Conservation (phyloP, 1,284 basidiomycete species). For the Melanopsichium pennsylvanicum region DNA sequence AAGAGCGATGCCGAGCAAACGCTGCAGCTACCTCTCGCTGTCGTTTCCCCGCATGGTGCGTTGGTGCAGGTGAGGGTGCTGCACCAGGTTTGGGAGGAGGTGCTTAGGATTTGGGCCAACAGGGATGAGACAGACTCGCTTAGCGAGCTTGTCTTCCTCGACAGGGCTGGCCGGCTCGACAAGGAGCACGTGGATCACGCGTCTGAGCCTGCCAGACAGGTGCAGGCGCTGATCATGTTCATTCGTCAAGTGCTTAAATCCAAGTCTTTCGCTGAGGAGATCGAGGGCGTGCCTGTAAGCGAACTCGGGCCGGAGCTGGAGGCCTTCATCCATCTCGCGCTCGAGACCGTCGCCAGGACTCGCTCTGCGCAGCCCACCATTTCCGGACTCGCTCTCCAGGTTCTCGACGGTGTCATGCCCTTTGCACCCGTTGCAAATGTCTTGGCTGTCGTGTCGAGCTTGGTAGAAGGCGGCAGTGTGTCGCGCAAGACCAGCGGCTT, state of each 20-base stretch:
- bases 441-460: conserved; percentile 31
- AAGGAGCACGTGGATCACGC: conserved; percentile 59
- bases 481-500: conserved; percentile 40
- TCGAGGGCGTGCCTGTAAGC: conserved; percentile 12
- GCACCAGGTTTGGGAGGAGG: conserved; percentile 54
- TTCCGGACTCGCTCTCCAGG: conserved; percentile 29
- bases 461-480: conserved; percentile 34
- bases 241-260: conserved; percentile 48
- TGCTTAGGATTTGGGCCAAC: conserved; percentile 42
- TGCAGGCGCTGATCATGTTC: conserved; percentile 52
- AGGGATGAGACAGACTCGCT: conserved; percentile 39
- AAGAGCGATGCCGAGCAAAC: conserved; percentile 50
- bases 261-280: conserved; percentile 27
- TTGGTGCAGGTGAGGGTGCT: conserved; percentile 71
- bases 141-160: conserved; percentile 53
- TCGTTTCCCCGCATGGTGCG: conserved; percentile 71
- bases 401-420: conserved; percentile 46
- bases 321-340: conserved; percentile 32
- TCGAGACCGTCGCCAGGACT: conserved; percentile 22
- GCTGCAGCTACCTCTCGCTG: conserved; percentile 74
- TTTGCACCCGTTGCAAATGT: conserved; percentile 47
- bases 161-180: conserved; percentile 41
- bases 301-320: conserved; percentile 31
- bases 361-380: conserved; percentile 18
- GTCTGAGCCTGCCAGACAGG: conserved; percentile 47